phyloP scores from a whole-genome alignment of 2,329 filamentous ascomycete species.

The Aspergillus piperis region DNA sequence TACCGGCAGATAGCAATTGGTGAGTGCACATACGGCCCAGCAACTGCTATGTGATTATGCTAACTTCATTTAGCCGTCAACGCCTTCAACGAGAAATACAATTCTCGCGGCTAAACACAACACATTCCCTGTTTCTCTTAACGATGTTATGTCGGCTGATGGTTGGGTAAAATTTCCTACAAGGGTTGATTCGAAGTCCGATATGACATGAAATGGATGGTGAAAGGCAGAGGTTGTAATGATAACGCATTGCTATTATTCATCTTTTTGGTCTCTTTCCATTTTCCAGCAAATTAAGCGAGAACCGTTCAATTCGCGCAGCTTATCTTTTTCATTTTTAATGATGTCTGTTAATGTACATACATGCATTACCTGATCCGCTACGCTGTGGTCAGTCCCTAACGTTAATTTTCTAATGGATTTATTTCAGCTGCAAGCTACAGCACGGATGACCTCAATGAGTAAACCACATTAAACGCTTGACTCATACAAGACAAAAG shows the following conservation, averaged over 20 bases:
- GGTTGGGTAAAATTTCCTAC: not conserved
- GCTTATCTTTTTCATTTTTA: not conserved
- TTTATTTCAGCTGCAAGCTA: too few species aligned
- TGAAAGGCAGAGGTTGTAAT: not conserved
- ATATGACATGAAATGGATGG: not conserved
- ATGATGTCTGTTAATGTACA: not conserved
- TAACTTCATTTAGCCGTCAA: conserved; percentile 55
- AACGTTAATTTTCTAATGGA: not conserved
- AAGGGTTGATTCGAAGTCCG: not conserved
- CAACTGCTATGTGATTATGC: not conserved
- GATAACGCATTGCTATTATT: not conserved
- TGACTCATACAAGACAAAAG: too few species aligned
- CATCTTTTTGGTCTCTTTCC: not conserved
- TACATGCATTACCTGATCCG: not conserved
- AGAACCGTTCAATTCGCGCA: not conserved
- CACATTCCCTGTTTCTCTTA: not conserved
- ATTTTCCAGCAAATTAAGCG: not conserved
- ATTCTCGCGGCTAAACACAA: conserved; percentile 28
- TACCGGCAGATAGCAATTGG: conserved; percentile 65
- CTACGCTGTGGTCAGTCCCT: not conserved
- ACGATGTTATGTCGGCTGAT: not conserved
- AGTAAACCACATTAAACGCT: too few species aligned
- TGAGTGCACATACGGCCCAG: conserved; percentile 29
- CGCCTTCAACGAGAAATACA: conserved; percentile 68
- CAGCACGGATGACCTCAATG: too few species aligned